phyloP scores from a whole-genome alignment of 2,329 filamentous ascomycete genomes.

The Orbilia oligospora region DNA sequence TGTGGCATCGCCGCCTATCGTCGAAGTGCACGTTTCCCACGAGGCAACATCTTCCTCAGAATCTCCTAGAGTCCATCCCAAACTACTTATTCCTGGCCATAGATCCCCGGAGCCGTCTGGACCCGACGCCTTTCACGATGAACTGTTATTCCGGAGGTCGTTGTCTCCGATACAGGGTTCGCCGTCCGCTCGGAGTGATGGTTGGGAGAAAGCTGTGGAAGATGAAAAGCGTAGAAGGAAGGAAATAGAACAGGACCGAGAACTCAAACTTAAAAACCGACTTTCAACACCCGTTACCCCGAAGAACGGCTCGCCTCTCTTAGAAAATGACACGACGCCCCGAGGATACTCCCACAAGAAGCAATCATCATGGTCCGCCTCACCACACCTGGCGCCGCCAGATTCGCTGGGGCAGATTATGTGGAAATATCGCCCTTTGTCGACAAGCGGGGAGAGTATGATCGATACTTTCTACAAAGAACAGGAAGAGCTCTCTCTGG shows the following conservation, averaged over 20 bases:
- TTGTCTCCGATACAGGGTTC: conserved; percentile 57
- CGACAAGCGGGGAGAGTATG: conserved; percentile 58
- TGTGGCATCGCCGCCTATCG: conserved; percentile 25
- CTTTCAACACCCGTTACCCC: conserved; percentile 53
- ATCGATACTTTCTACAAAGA: conserved; percentile 57
- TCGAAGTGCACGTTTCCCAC: conserved; percentile 27
- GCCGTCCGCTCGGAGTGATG: conserved; percentile 43
- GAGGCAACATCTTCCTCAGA: conserved; percentile 29
- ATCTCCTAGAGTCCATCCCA: conserved; percentile 36
- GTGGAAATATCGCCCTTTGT: conserved; percentile 55
- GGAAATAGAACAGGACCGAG: conserved; percentile 59
- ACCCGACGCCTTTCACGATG: conserved; percentile 43
- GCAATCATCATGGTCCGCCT: conserved; percentile 58
- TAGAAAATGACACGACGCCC: conserved; percentile 43
- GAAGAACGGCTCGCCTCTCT: conserved; percentile 48
- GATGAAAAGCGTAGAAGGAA: conserved; percentile 54
- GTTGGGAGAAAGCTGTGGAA: conserved; percentile 57
- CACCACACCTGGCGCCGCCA: conserved; percentile 51
- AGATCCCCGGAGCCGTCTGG: conserved; percentile 14
- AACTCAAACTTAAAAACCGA: conserved; percentile 59
- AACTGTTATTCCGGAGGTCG: conserved; percentile 45
- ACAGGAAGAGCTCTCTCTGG: conserved; percentile 50
- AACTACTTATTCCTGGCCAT: conserved; percentile 44
- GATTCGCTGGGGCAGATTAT: conserved; percentile 54
- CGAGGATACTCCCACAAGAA: conserved; percentile 54